Base-by-base conservation (phyloP, 768 basidiomycete genomes). In the Chiua virens region DNA sequence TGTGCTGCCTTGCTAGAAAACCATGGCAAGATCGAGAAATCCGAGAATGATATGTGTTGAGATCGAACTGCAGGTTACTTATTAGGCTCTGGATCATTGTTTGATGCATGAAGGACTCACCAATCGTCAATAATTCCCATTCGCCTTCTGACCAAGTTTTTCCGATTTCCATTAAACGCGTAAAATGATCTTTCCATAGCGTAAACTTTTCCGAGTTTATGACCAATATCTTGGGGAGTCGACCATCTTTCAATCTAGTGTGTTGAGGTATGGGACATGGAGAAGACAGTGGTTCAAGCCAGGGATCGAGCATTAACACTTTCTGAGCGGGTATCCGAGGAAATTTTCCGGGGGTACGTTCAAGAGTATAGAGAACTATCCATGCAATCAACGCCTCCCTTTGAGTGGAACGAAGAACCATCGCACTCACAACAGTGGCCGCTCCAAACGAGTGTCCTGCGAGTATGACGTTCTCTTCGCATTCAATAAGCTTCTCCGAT, bases 201-300 rank as follows among this genome's bases (percentile, higher is more conserved):
- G 89, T 89, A 61, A 92, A 92, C 0, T 68, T 73, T 61, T 89
- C 84, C 17, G 88, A 87, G 61, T 89, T 89, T 58, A 94, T 80
- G 14, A 91, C 80, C 41, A 89, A 64, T 58, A 87, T 67, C 39
- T 63, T 70, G 2, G 77, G 78, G 21, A 64, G 59, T 10, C 3
- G 21, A 4, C 43, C 46, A 11, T 54, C 56, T 21, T 51, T 25
- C 21, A 54, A 45, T 28, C 45, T 47, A 15, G 34, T 15, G 27
- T 46, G 43, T 32, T 49, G 55, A 17, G 66, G 73, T 1, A 46
- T 50, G 0, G 73, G 83, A 5, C 82, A 83, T 27, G 81, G 87
- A 35, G 74, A 65, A 8, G 84, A 77, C 21, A 91, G 61, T 17
- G 90, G 88, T 49, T 92, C 89, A 8, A 92, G 69, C 91, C 92